A percentile compares a stretch with the other conserved stretches of the same genome.
Evolutionary conservation across 2,329 filamentous ascomycete genomes (phyloP).

Genomic region (Fonsecaea monophora): DNA sequence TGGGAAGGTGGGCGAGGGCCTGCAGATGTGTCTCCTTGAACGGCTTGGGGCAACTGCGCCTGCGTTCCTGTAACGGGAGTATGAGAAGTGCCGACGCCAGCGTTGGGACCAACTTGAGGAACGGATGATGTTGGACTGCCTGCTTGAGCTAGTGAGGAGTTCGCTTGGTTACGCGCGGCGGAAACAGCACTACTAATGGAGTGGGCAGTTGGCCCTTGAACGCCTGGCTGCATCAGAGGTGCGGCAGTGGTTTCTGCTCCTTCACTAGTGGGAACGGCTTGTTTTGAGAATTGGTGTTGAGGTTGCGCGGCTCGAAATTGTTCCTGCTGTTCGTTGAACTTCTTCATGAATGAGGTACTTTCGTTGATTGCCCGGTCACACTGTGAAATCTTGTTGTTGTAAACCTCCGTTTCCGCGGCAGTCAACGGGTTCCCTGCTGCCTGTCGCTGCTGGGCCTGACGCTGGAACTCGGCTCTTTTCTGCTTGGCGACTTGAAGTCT

Average conservation of each 20-base stretch:
- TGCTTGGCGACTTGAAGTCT: slow-evolving; percentile 56
- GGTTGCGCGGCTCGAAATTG: slow-evolving; percentile 47
- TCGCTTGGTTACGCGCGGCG: slow-evolving; percentile 40
- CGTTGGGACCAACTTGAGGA: slow-evolving; percentile 35
- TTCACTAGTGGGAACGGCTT: slow-evolving; percentile 30
- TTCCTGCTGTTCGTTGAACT: slow-evolving; percentile 58
- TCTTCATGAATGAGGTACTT: slow-evolving; percentile 54
- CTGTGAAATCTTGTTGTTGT: slow-evolving; percentile 44
- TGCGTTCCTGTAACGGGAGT: slow-evolving; percentile 55
- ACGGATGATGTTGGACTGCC: slow-evolving; percentile 44
- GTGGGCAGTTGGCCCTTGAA: slow-evolving; percentile 46
- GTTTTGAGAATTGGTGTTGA: slow-evolving; percentile 40
- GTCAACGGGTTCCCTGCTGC: slow-evolving; percentile 47
- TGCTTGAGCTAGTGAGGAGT: slow-evolving; percentile 45
- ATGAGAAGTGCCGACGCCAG: slow-evolving; percentile 45
- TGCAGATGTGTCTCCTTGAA: slow-evolving; percentile 24
- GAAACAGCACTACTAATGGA: slow-evolving; percentile 57
- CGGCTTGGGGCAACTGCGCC: slow-evolving; percentile 28
- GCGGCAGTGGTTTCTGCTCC: slow-evolving; percentile 23
- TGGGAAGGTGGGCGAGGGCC: slow-evolving; percentile 34
- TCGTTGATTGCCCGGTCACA: slow-evolving; percentile 44
- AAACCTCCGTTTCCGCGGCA: slow-evolving; percentile 52
- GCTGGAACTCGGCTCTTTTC: slow-evolving; percentile 52
- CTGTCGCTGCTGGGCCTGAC: slow-evolving; percentile 49
- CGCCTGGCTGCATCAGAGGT: slow-evolving; percentile 33